phyloP scores from a whole-genome alignment of 495 filamentous ascomycete genomes.

The Monascus purpureus region DNA sequence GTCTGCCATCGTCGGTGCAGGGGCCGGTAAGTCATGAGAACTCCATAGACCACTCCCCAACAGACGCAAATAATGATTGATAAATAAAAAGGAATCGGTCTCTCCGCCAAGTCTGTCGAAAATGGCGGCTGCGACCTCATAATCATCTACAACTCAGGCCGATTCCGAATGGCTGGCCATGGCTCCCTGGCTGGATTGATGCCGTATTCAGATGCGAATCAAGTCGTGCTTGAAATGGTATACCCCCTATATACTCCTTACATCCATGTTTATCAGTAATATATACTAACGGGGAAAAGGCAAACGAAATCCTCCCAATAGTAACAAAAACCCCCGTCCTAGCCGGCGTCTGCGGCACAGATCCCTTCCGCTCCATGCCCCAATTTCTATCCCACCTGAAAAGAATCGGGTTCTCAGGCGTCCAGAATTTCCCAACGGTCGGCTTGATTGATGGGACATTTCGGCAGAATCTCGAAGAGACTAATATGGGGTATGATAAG shows the following conservation, averaged over 20 bases:
- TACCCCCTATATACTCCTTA: not conserved
- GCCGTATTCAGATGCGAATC: conserved; percentile 60
- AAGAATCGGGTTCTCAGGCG: conserved; percentile 46
- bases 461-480: conserved; percentile 52
- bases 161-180: conserved; percentile 59
- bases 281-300: conserved; percentile 13
- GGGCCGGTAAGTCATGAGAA: conserved; percentile 35
- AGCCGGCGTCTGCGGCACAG: conserved; percentile 52
- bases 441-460: conserved; percentile 57
- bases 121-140: conserved; percentile 53
- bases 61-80: not conserved
- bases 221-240: conserved; percentile 55
- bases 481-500: conserved; percentile 48
- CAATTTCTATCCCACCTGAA: conserved; percentile 42
- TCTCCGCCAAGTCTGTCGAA: conserved; percentile 57
- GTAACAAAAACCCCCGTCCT: conserved; percentile 47
- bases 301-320: conserved; percentile 44
- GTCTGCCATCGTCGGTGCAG: conserved; percentile 49
- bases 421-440: conserved; percentile 64
- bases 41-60: not conserved
- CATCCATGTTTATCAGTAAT: not conserved
- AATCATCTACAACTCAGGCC: conserved; percentile 58
- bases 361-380: conserved; percentile 47
- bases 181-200: conserved; percentile 59
- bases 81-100: conserved; percentile 38